Base-by-base conservation (phyloP, 306 rosid species). In the Quercus dentata region DNA sequence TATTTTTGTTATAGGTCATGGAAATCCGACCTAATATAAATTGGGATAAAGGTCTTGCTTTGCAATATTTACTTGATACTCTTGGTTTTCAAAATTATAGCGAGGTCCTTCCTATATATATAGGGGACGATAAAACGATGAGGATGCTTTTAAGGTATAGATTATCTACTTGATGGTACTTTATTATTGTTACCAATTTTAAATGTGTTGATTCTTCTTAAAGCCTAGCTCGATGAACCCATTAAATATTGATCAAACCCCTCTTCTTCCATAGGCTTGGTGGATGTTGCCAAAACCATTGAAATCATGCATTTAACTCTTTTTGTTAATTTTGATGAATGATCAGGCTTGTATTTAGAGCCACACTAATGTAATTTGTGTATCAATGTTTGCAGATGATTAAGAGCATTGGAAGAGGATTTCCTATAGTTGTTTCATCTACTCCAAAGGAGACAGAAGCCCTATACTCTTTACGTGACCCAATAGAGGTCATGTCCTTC, bases 51-150 rank as follows among this genome's bases (percentile, higher is more conserved):
- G 94, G 92, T 0, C 71, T 73, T 49, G 94, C 94, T 55, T n/a
- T 90, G 71, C 62, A 56, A 71, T 90, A 90, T 75, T 82, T 90
- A 70, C 89, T 90, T 15, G 83, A 75, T 70, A 86, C 89, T 76
- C 80, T 86, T 54, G 85, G 89, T 20, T 86, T 75, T 79, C 73
- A 74, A 49, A 77, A 17, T 75, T 76, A 46, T 25, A 56, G 58
- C 3, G 67, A 88, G 74, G 87, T 90, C 52, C 33, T 90, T 11
- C 90, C 91, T 4, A 15, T 90, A 6, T 88, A 88, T 41, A 73
- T 90, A 12, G 92, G 94, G 0, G 92, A 90, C 75, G 91, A 90
- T 67, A 76, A 14, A 76, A 82, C 91, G 91, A 90, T 69, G 94
- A 90, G 65, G 94, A 88, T 86, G 92, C 94, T 71, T 90, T 90